Evolutionary conservation across 1,139 yeast species (phyloP).

Genomic region (Suhomyces bokatorum): DNA sequence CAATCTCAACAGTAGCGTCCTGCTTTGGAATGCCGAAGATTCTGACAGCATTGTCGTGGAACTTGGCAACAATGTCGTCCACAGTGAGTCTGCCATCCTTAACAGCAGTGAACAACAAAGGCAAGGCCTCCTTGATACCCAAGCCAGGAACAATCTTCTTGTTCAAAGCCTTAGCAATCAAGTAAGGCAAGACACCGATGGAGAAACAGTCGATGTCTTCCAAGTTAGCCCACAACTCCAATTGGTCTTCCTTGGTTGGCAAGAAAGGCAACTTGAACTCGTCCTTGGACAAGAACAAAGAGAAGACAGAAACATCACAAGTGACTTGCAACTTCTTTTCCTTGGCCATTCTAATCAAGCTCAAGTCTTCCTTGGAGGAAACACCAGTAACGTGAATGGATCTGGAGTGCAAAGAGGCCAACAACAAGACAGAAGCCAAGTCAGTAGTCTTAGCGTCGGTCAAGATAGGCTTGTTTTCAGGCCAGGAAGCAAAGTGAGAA

Average conservation of each 20-base stretch:
- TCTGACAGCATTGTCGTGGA: constrained; percentile 79
- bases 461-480: constrained; percentile 76
- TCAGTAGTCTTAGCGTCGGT: constrained; percentile 93
- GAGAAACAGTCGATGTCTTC: constrained; percentile 81
- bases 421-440: constrained; percentile 82
- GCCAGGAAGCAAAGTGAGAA: constrained; percentile 83
- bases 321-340: constrained; percentile 80
- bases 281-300: constrained; percentile 73
- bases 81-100: constrained; percentile 69
- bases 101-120: constrained; percentile 81
- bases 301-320: constrained; percentile 83
- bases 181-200: constrained; percentile 76
- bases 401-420: constrained; percentile 86
- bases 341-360: constrained; percentile 83
- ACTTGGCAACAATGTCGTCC: constrained; percentile 67
- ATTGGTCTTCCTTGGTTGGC: constrained; percentile 81
- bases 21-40: constrained; percentile 87
- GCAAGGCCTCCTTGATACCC: constrained; percentile 79
- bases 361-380: constrained; percentile 76
- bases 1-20: constrained; percentile 75
- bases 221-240: constrained; percentile 77
- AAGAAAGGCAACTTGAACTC: constrained; percentile 69
- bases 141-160: constrained; percentile 64
- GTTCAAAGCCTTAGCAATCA: constrained; percentile 66
- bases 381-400: constrained; percentile 89